These are phyloP conservation scores for Leccinum boreale DNA, from an alignment of 768 basidiomycete genomes.

Conservation along the genomic window DNA sequence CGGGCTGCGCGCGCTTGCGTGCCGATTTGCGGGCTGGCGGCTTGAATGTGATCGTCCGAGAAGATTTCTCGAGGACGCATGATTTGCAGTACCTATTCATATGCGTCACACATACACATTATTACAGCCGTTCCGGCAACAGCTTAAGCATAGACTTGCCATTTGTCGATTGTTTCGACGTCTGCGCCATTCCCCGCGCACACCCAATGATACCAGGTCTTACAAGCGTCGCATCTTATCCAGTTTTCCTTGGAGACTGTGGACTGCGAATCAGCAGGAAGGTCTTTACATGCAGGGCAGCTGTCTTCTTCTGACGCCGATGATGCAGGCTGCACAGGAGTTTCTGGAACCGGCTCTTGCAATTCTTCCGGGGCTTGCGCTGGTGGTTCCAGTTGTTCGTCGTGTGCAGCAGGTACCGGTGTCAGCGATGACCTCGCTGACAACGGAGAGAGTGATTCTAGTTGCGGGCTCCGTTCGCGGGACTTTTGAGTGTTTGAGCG, in stretches of 20 bases:
- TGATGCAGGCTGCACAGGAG: conserved; percentile 4
- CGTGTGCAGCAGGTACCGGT: conserved; percentile 22
- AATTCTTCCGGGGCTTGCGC: conserved; percentile 15
- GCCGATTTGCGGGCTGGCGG: conserved; percentile 78
- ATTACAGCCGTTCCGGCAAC: conserved; percentile 10
- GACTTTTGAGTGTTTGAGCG: conserved; percentile 37
- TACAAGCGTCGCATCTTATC: conserved; percentile 81
- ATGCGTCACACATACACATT: conserved; percentile 18
- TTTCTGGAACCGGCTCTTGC: conserved; percentile 14
- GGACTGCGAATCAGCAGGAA: conserved; percentile 26
- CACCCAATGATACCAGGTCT: conserved; percentile 81
- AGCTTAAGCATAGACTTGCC: conserved; percentile 42
- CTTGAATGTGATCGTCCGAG: conserved; percentile 68
- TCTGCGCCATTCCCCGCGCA: conserved; percentile 69
- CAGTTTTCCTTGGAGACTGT: conserved; percentile 66
- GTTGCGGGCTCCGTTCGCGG: conserved; percentile 32
- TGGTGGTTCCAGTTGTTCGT: conserved; percentile 14
- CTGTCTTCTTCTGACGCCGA: conserved; percentile 27
- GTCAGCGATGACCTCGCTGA: conserved; percentile 30
- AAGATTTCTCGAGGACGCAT: conserved; percentile 58
- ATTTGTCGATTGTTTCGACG: conserved; percentile 71
- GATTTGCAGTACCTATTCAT: conserved; percentile 62
- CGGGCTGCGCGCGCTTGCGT: conserved; percentile 67
- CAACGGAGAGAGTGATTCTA: conserved; percentile 30
- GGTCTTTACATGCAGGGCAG: conserved; percentile 53